phyloP scores from a whole-genome alignment of 2,329 filamentous ascomycete genomes.

The Fusarium sarcochroum region DNA sequence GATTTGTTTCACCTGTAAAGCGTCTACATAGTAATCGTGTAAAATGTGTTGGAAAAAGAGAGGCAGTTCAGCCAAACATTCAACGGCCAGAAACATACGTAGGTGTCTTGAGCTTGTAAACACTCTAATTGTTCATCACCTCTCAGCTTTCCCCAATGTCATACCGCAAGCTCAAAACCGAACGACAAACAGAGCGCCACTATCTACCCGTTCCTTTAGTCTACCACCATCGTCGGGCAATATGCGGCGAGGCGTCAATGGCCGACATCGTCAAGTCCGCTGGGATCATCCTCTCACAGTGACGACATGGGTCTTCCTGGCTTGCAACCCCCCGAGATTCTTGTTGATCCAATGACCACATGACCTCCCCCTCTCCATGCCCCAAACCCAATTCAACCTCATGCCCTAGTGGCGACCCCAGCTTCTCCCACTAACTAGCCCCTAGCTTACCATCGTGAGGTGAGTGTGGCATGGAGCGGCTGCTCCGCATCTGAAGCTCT shows the following conservation, averaged over 20 bases:
- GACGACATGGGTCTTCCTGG: slow-evolving; percentile 17
- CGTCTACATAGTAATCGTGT: neutral
- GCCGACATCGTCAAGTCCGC: slow-evolving; percentile 2
- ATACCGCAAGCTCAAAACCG: neutral
- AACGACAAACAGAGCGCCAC: neutral
- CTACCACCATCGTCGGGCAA: slow-evolving; percentile 8
- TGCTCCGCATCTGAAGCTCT: slow-evolving; percentile 32
- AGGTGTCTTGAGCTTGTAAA: neutral
- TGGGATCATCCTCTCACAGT: neutral
- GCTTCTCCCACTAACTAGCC: neutral
- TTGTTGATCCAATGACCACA: slow-evolving; percentile 25
- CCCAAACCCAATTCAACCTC: slow-evolving; percentile 10
- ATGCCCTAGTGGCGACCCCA: slow-evolving; percentile 7
- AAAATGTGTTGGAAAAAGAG: neutral
- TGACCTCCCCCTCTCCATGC: slow-evolving; percentile 2
- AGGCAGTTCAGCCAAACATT: neutral
- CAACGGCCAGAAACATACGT: neutral
- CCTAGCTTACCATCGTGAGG: slow-evolving; percentile 9
- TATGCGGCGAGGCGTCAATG: slow-evolving; percentile 25
- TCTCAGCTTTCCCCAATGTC: neutral
- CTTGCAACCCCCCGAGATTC: neutral
- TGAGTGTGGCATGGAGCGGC: slow-evolving; percentile 23
- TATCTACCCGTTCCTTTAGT: slow-evolving; percentile 9
- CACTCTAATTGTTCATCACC: neutral
- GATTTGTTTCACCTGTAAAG: neutral